Conservation (phyloP, 768 basidiomycete genomes). For the Mycena leptocephala region DNA sequence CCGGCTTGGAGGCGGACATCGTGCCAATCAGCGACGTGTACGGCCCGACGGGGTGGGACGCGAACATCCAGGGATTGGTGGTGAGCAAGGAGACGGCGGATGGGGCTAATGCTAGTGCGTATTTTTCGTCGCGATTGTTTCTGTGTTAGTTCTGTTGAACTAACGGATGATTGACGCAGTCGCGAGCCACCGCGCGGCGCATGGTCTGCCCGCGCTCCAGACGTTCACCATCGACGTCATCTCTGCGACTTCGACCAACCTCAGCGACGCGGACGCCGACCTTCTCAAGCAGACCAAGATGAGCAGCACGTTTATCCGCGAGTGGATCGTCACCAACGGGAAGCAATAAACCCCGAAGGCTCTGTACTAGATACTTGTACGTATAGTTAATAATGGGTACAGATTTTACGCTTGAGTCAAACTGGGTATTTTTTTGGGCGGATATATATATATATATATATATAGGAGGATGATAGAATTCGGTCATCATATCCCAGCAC, state of each 20-base stretch:
- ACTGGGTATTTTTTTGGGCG: too few relatives aligned
- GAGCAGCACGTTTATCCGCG: conserved; percentile 94
- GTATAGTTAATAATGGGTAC: not conserved
- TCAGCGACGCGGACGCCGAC: conserved; percentile 79
- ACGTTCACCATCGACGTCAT: conserved; percentile 94
- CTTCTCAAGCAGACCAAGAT: conserved; percentile 87
- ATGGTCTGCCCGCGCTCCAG: conserved; percentile 71
- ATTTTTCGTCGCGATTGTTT: not conserved
- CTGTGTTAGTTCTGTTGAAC: too few relatives aligned
- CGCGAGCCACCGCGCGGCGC: conserved; percentile 70
- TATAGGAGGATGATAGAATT: too few relatives aligned
- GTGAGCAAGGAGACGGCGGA: conserved; percentile 90
- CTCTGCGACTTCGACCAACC: conserved; percentile 71
- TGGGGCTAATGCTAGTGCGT: conserved; percentile 84
- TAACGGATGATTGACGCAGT: too few relatives aligned
- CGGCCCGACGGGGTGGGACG: conserved; percentile 92
- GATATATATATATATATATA: too few relatives aligned
- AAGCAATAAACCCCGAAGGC: not conserved
- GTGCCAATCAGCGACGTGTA: conserved; percentile 89
- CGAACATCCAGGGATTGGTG: conserved; percentile 92
- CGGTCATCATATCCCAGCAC: too few relatives aligned
- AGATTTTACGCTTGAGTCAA: too few relatives aligned
- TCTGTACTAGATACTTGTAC: not conserved
- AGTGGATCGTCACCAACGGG: conserved; percentile 78
- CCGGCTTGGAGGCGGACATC: conserved; percentile 75